phyloP scores from a whole-genome alignment of 805 yeast species.

The Metschnikowia amazonensis region DNA sequence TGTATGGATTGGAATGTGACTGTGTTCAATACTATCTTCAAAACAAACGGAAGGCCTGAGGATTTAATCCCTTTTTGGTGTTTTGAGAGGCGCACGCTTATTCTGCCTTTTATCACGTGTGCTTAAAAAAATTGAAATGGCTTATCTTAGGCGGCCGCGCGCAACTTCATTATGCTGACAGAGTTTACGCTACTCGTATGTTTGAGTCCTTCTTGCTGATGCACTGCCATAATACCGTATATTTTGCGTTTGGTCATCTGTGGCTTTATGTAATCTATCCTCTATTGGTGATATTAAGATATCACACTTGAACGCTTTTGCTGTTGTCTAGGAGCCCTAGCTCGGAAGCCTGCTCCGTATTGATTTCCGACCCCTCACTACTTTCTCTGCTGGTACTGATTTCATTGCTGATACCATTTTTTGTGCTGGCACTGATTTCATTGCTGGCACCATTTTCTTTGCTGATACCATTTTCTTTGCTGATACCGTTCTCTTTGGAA shows the following conservation, averaged over 20 bases:
- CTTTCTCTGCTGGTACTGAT: no score
- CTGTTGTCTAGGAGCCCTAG: background rate
- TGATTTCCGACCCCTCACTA: background rate
- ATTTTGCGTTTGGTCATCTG: no score
- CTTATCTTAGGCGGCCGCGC: constrained; percentile 1
- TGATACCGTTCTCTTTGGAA: no score
- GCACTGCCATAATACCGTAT: no score
- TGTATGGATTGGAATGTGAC: constrained; percentile 1
- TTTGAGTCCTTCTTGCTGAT: no score
- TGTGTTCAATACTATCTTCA: constrained; percentile 10
- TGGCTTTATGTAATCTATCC: background rate
- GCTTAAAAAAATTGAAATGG: constrained; percentile 5
- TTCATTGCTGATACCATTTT: no score
- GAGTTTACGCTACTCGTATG: no score
- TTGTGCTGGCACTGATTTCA: no score
- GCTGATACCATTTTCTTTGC: no score
- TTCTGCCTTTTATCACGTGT: constrained; percentile 3
- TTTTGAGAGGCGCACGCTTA: constrained; percentile 17
- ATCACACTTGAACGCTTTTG: background rate
- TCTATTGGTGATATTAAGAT: background rate
- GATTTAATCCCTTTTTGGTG: constrained; percentile 21
- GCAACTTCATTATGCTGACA: no score
- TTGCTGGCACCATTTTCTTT: no score
- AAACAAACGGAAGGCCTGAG: constrained; percentile 18
- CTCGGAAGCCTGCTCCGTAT: background rate